These are phyloP conservation scores for Aleurites moluccanus DNA, from an alignment of 441 rosid genomes.

Conservation along the genomic window DNA sequence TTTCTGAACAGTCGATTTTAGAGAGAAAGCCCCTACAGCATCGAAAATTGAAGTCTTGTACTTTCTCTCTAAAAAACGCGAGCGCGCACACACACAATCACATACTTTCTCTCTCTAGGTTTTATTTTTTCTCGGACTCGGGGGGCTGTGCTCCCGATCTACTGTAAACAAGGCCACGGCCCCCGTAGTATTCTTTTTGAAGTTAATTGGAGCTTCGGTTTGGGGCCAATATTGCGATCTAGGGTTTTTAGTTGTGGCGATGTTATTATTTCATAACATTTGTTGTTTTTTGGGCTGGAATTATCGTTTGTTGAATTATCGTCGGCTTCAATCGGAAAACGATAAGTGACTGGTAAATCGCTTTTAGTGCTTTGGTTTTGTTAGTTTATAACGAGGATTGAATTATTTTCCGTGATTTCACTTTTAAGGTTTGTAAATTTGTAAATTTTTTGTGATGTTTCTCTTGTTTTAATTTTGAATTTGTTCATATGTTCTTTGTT, in stretches of 20 bases:
- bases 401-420: not conserved
- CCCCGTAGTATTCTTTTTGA: not conserved
- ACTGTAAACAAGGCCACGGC: not conserved
- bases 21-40: not conserved
- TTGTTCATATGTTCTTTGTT: not conserved
- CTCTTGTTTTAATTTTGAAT: not conserved
- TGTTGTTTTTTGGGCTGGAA: no score
- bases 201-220: conserved; percentile 12
- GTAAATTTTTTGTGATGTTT: not conserved
- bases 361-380: not conserved
- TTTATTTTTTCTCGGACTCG: not conserved
- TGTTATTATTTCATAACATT: not conserved
- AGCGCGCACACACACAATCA: not conserved
- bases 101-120: not conserved
- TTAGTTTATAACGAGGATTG: not conserved
- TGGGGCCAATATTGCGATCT: conserved; percentile 11
- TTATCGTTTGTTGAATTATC: not conserved
- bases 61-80: conserved; percentile 8
- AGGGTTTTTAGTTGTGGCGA: not conserved
- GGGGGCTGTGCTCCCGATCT: conserved; percentile 11
- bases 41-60: not conserved
- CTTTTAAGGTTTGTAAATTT: not conserved
- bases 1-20: not conserved
- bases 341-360: conserved; percentile 13
- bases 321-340: no score